phyloP scores from a whole-genome alignment of 176 grass and related monocot species.

The Echinochloa phyllopogon region DNA sequence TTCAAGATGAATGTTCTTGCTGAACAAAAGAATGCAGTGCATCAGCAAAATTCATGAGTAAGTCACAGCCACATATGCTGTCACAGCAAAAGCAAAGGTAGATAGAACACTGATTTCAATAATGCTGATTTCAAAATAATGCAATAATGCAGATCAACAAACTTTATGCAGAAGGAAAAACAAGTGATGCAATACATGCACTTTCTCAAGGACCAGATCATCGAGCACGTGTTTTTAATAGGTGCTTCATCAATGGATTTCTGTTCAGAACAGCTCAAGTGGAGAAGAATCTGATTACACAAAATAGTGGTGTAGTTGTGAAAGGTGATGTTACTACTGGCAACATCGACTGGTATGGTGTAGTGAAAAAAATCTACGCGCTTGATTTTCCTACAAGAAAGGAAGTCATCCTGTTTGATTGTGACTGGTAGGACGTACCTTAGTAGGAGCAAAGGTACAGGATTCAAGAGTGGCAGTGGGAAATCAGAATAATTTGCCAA shows the following conservation, averaged over 20 bases:
- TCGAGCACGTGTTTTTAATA: neutral
- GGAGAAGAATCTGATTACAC: neutral
- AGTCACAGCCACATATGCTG: too few species aligned
- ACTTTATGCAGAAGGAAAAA: neutral
- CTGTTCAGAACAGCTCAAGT: neutral
- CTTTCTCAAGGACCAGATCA: neutral
- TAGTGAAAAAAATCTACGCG: neutral
- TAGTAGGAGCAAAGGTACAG: neutral
- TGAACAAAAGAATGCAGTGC: too few species aligned
- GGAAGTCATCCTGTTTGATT: neutral
- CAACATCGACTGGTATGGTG: conserved; percentile 27
- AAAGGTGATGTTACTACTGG: neutral
- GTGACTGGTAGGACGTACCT: neutral
- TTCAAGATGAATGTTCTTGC: too few species aligned
- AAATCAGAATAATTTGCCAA: too few species aligned
- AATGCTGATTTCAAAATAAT: too few species aligned
- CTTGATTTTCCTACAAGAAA: neutral
- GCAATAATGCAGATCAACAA: neutral
- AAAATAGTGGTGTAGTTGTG: neutral
- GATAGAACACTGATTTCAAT: too few species aligned
- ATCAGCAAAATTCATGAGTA: too few species aligned
- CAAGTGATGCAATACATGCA: neutral
- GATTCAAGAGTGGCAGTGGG: too few species aligned
- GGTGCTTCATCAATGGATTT: neutral
- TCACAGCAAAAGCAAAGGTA: too few species aligned